Evolutionary conservation across 106 monocot genomes (phyloP).

Genomic region (Platanthera guangdongensis): DNA sequence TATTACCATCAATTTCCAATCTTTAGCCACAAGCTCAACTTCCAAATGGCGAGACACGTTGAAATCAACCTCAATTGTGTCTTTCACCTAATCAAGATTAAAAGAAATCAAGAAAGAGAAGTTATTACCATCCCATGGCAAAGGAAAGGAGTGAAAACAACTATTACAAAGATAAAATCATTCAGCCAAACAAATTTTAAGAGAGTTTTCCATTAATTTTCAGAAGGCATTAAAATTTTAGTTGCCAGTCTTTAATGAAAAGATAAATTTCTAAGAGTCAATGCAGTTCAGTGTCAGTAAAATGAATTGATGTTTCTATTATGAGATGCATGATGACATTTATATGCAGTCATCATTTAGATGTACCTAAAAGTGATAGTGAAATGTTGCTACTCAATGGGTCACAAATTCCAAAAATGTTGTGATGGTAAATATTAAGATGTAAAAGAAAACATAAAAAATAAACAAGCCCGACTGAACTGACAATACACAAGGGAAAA

Average conservation of each 20-base stretch:
- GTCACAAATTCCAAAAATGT: background rate
- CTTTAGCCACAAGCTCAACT: slow-evolving; percentile 60
- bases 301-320: background rate
- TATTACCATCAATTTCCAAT: slow-evolving; percentile 82
- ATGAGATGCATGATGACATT: background rate
- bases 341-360: background rate
- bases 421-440: no score
- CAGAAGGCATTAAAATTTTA: background rate
- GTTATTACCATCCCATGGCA: background rate
- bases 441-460: background rate
- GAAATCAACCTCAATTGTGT: slow-evolving; percentile 90
- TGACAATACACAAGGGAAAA: background rate
- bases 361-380: background rate
- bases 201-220: background rate
- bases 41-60: slow-evolving; percentile 97
- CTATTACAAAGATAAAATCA: background rate
- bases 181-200: background rate
- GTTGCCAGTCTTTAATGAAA: background rate
- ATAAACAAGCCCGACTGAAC: background rate
- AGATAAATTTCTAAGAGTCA: background rate
- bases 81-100: slow-evolving; percentile 60
- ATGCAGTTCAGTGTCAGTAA: background rate
- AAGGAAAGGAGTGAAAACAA: background rate
- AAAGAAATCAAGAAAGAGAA: slow-evolving; percentile 1
- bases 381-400: background rate